Evolutionary conservation across 1,284 basidiomycete genomes (phyloP).

Genomic region (Ustilago loliicola): DNA sequence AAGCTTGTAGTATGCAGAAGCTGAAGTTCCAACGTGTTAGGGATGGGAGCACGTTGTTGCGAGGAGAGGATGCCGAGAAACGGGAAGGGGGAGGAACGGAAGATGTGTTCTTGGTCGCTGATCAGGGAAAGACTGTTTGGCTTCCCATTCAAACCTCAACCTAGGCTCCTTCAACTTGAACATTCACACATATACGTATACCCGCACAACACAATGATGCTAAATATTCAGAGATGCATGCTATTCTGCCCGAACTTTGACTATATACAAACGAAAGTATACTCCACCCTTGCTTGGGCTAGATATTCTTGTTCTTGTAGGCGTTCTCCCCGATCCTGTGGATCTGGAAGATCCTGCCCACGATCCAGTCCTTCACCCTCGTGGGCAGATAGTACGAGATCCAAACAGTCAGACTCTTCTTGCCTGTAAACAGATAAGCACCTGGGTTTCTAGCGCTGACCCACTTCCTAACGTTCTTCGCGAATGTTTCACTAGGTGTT

Average conservation of each 20-base stretch:
- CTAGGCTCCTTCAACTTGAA: background rate
- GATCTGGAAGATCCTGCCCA: slow-evolving; percentile 48
- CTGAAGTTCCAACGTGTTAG: slow-evolving; percentile 26
- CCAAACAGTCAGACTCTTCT: slow-evolving; percentile 43
- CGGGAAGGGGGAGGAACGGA: slow-evolving; percentile 17
- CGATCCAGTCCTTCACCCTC: slow-evolving; percentile 46
- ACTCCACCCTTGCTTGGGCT: background rate
- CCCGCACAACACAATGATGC: background rate
- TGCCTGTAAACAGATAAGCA: slow-evolving; percentile 57
- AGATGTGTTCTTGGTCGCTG: slow-evolving; percentile 55
- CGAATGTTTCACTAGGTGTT: slow-evolving; percentile 56
- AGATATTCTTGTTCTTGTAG: slow-evolving; percentile 50
- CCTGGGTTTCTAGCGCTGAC: slow-evolving; percentile 27
- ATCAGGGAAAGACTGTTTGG: slow-evolving; percentile 62
- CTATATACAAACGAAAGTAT: background rate
- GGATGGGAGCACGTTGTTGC: slow-evolving; percentile 21
- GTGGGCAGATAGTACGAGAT: slow-evolving; percentile 55
- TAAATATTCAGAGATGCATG: background rate
- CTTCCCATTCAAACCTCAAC: slow-evolving; percentile 32
- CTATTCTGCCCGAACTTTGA: background rate
- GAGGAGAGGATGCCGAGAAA: slow-evolving; percentile 9
- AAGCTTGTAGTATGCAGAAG: slow-evolving; percentile 41
- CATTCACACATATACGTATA: slow-evolving; percentile 8
- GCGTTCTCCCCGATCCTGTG: slow-evolving; percentile 33
- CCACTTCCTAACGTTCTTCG: slow-evolving; percentile 37